Percentiles rank a stretch among this genome's conserved stretches.
Conservation (phyloP, 2,329 filamentous ascomycete species). For the Colletotrichum liaoningense region DNA sequence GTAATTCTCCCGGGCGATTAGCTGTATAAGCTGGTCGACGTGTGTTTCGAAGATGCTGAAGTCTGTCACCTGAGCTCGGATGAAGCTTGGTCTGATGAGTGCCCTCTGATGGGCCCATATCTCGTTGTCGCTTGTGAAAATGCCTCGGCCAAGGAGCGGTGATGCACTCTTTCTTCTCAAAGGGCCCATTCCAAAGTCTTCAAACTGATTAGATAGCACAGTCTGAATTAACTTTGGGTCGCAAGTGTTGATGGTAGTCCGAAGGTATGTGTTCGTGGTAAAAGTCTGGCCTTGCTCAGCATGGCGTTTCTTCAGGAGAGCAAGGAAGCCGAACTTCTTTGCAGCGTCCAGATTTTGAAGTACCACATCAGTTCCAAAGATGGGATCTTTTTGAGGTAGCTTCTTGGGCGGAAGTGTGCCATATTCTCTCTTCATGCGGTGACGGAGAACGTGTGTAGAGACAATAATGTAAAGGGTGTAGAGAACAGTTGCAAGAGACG, state of each 20-base stretch:
- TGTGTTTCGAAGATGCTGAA: constrained; percentile 44
- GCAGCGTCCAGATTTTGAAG: constrained; percentile 20
- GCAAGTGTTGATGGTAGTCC: constrained; percentile 39
- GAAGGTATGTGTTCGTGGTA: constrained; percentile 18
- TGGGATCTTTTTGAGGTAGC: constrained; percentile 17
- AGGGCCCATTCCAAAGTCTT: constrained; percentile 57
- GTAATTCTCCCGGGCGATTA: constrained; percentile 23
- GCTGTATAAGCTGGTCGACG: constrained; percentile 43
- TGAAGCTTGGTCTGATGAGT: constrained; percentile 47
- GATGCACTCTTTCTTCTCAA: constrained; percentile 46
- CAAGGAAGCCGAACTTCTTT: constrained; percentile 13
- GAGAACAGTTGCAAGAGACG: constrained; percentile 6
- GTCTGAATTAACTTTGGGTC: constrained; percentile 66
- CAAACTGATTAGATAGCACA: constrained; percentile 62
- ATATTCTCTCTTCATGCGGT: constrained; percentile 20
- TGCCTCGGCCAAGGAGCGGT: constrained; percentile 51
- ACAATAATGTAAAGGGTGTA: constrained; percentile 21
- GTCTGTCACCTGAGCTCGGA: constrained; percentile 44
- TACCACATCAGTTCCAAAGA: constrained; percentile 13
- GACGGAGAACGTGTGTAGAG: constrained; percentile 17
- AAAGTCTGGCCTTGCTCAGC: constrained; percentile 15
- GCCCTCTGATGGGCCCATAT: constrained; percentile 58
- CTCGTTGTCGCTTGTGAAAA: constrained; percentile 60
- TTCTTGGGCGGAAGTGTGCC: constrained; percentile 18
- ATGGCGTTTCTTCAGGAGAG: constrained; percentile 15